Evolutionary conservation across 2,329 filamentous ascomycete genomes (phyloP).

Genomic region (Phialemoniopsis sp.): DNA sequence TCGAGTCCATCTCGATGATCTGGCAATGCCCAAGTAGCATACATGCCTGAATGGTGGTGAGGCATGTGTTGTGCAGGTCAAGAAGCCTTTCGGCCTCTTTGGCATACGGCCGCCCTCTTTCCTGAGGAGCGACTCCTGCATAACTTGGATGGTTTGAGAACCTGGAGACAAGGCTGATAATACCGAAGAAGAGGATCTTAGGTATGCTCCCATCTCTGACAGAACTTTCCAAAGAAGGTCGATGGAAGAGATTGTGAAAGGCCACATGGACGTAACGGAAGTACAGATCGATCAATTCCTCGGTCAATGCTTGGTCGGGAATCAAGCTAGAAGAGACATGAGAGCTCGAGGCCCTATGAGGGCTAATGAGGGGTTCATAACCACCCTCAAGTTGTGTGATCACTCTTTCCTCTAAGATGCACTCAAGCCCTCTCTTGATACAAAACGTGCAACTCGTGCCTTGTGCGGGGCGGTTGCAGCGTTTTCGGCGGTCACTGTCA

Average conservation of each 20-base stretch:
- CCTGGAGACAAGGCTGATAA: constrained; percentile 17
- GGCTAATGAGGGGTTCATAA: too few relatives aligned
- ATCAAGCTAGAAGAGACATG: too few relatives aligned
- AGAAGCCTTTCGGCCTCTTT: constrained; percentile 17
- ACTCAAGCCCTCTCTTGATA: too few relatives aligned
- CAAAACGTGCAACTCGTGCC: too few relatives aligned
- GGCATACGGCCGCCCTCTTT: constrained; percentile 14
- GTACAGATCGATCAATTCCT: constrained; percentile 24
- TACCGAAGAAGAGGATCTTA: constrained; percentile 16
- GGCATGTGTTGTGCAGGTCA: constrained; percentile 26
- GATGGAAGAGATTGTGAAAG: constrained; percentile 26
- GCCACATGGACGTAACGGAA: constrained; percentile 25
- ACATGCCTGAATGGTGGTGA: constrained; percentile 32
- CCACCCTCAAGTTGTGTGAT: too few relatives aligned
- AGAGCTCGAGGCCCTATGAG: too few relatives aligned
- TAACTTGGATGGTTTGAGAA: constrained; percentile 16
- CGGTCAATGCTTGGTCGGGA: too few relatives aligned
- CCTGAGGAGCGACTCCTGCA: constrained; percentile 12
- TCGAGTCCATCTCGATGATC: constrained; percentile 25
- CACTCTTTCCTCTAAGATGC: too few relatives aligned
- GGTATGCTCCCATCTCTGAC: constrained; percentile 13
- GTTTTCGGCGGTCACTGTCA: too few relatives aligned
- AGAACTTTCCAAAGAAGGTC: constrained; percentile 17
- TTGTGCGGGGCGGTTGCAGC: too few relatives aligned
- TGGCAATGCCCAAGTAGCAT: constrained; percentile 28